A percentile compares a stretch with the other conserved stretches of the same genome.
Conservation (phyloP, 345 rosid species). For the Limnanthes douglasii region DNA sequence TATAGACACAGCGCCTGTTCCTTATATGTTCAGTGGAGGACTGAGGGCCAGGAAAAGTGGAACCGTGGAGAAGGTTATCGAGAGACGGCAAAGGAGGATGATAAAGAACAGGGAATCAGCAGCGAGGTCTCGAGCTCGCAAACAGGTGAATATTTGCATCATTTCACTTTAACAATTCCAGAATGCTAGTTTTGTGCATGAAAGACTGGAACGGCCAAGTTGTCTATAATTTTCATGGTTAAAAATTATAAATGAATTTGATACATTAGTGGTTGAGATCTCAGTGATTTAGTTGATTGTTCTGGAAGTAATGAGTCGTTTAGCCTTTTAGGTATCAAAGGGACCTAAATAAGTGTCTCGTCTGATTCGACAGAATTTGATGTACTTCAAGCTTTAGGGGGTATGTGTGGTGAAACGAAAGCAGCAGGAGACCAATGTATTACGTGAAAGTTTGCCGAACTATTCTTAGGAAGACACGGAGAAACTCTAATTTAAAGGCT, state of each 20-base stretch:
- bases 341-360: no score
- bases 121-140: conserved; percentile 97
- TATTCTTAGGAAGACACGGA: no score
- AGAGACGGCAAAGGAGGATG: conserved; percentile 98
- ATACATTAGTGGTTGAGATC: conserved; percentile 8
- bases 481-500: no score
- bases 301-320: no score
- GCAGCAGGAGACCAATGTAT: no score
- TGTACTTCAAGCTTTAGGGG: no score
- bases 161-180: not conserved
- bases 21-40: conserved; percentile 65
- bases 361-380: no score
- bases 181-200: not conserved
- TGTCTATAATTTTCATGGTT: conserved; percentile 2
- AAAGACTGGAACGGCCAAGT: not conserved
- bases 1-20: conserved; percentile 75
- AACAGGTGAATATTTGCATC: conserved; percentile 50
- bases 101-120: conserved; percentile 98
- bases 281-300: conserved; percentile 14
- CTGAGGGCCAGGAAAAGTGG: conserved; percentile 60
- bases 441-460: no score
- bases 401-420: no score
- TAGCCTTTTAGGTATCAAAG: no score
- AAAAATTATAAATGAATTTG: not conserved
- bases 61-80: conserved; percentile 80